phyloP scores from a whole-genome alignment of 164 flowering plant species.

The Platanus orientalis region DNA sequence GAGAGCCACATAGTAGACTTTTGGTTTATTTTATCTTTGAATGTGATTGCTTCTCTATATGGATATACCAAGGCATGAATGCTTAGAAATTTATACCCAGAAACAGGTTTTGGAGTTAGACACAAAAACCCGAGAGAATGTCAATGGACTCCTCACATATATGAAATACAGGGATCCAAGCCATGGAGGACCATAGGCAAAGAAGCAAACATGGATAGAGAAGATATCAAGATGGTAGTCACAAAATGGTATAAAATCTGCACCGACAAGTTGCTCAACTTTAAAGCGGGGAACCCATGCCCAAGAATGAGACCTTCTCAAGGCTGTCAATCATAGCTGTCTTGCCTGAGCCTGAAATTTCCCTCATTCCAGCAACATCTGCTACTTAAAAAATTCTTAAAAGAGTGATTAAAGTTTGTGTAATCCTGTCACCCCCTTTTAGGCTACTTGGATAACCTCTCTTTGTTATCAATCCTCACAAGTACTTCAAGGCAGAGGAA shows the following conservation, averaged over 20 bases:
- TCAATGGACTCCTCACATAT: too few species aligned
- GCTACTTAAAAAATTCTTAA: conserved; percentile 30
- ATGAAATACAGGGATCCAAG: conserved; percentile 49
- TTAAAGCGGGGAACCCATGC: conserved; percentile 20
- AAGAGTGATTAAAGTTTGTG: neutral
- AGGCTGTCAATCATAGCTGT: conserved; percentile 30
- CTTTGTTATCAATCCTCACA: neutral
- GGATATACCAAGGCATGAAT: neutral
- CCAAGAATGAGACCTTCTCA: conserved; percentile 18
- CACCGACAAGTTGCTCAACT: conserved; percentile 40
- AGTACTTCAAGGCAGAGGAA: too few species aligned
- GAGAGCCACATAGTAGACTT: conserved; percentile 18
- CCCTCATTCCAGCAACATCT: conserved; percentile 43
- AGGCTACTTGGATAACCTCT: neutral
- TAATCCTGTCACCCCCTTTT: neutral
- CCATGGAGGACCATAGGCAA: conserved; percentile 67
- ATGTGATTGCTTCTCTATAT: conserved; percentile 1
- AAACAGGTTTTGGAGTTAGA: too few species aligned
- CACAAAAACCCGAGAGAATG: too few species aligned
- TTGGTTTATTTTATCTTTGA: conserved; percentile 3
- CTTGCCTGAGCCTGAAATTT: conserved; percentile 26
- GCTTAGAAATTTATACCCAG: neutral
- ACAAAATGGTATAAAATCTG: conserved; percentile 59
- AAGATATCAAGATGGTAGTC: conserved; percentile 56
- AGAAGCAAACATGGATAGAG: conserved; percentile 57